Evolutionary conservation across 2,329 filamentous ascomycete species (phyloP).

Genomic region (Fusarium caatingaense): DNA sequence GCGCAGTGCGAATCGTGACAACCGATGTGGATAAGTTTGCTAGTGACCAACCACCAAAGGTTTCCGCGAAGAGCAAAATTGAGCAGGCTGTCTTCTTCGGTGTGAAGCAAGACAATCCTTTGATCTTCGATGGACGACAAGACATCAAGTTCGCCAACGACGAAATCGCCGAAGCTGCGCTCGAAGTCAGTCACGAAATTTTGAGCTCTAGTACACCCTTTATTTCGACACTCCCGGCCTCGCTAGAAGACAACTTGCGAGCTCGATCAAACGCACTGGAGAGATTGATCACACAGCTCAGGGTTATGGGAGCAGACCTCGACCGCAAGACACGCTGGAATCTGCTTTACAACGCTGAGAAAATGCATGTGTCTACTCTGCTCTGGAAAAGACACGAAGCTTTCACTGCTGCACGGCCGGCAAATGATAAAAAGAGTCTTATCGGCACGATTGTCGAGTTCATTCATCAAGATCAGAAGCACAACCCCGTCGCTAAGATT

Average conservation of each 20-base stretch:
- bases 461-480: slow-evolving; percentile 81
- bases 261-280: slow-evolving; percentile 78
- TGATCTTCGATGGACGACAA: slow-evolving; percentile 80
- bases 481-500: slow-evolving; percentile 69
- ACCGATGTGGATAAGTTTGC: slow-evolving; percentile 70
- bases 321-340: slow-evolving; percentile 79
- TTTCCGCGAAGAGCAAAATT: slow-evolving; percentile 88
- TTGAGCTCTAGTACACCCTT: slow-evolving; percentile 80
- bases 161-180: slow-evolving; percentile 80
- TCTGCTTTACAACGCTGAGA: slow-evolving; percentile 90
- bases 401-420: slow-evolving; percentile 68
- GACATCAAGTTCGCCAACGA: slow-evolving; percentile 73
- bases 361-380: slow-evolving; percentile 80
- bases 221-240: slow-evolving; percentile 77
- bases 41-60: slow-evolving; percentile 66
- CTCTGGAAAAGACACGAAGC: slow-evolving; percentile 86
- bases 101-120: slow-evolving; percentile 81
- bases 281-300: slow-evolving; percentile 78
- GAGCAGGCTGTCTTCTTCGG: slow-evolving; percentile 97
- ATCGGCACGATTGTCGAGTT: slow-evolving; percentile 79
- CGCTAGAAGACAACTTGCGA: slow-evolving; percentile 83
- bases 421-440: slow-evolving; percentile 74
- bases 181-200: slow-evolving; percentile 84
- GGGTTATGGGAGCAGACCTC: slow-evolving; percentile 72
- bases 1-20: slow-evolving; percentile 69